These are phyloP conservation scores for Aspergillus ochraceoroseus DNA, from an alignment of 2,329 filamentous ascomycete genomes.

Conservation along the genomic window DNA sequence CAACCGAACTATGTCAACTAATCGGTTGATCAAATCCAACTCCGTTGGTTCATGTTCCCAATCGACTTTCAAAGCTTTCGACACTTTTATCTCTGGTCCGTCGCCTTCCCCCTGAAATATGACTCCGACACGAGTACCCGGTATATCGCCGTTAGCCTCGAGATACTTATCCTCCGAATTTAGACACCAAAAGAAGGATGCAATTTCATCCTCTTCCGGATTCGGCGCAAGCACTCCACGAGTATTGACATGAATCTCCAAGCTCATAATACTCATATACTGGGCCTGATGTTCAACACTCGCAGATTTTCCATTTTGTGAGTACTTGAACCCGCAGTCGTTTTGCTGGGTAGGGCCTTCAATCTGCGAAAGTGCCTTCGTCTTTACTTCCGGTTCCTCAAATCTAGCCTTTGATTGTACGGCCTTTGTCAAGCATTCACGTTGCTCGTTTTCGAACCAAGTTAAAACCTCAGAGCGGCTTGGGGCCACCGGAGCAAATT, in stretches of 20 bases:
- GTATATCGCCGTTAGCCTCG: constrained; percentile 46
- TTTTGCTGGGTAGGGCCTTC: constrained; percentile 81
- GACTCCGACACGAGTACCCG: constrained; percentile 62
- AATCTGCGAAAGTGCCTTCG: constrained; percentile 66
- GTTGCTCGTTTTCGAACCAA: constrained; percentile 56
- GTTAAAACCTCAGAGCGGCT: constrained; percentile 61
- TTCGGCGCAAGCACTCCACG: constrained; percentile 76
- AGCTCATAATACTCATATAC: constrained; percentile 94
- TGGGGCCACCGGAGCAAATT: constrained; percentile 67
- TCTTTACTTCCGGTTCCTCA: constrained; percentile 22
- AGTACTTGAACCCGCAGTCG: constrained; percentile 78
- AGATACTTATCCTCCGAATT: constrained; percentile 65
- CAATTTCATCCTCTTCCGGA: constrained; percentile 82
- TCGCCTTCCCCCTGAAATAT: constrained; percentile 64
- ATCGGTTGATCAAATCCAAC: constrained; percentile 74
- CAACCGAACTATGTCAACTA: constrained; percentile 77
- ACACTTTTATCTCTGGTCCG: constrained; percentile 56
- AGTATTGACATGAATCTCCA: constrained; percentile 89
- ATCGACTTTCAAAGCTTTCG: constrained; percentile 57
- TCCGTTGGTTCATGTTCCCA: constrained; percentile 73
- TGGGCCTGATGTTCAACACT: constrained; percentile 78
- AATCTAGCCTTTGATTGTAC: constrained; percentile 9
- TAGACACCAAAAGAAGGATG: constrained; percentile 84
- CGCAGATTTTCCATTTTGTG: constrained; percentile 67
- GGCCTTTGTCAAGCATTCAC: constrained; percentile 4